Evolutionary conservation across 306 rosid genomes (phyloP), one percentile per base, ranked within the genome.

Genomic region (Begonia peltatifolia): DNA sequence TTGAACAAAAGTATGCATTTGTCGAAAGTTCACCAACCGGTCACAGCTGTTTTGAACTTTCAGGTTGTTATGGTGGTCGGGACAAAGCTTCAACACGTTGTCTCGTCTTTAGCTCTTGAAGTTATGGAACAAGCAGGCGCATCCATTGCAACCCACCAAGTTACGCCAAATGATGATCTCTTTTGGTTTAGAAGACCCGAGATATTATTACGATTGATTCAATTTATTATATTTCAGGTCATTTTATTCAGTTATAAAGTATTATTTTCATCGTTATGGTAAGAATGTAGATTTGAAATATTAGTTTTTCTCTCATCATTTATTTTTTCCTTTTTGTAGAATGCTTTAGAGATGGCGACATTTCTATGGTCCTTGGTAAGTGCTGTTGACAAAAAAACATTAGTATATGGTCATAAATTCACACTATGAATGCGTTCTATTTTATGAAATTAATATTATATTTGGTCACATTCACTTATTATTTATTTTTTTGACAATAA

Each of bases 1-100:
- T 50, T 50, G 18, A 11, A 11, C 10, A 42, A 41, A 59, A 59
- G 15, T 35, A 36, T 14, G 14, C 17, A 14, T 47, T 48, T 23
- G 49, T 47, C 63, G 3, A 14, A 48, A 59, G 9, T 10, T 10
- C n/a, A 44, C 49, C 54, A 47, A 12, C 46, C 38, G 11, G 36
- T 6, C 66, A 71, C 68, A 65, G 64, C 63, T 57, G 52, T 64
- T 56, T 63, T 57, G 52, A 63, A 20, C 55, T 54, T 63, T 59
- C 74, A 90, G 97, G 83, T 90, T 85, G 92, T 83, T 65, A 80
- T 90, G 94, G 57, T 83, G 75, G 81, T 85, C 64, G 97, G 95
- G 59, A 85, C 95, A 71, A 90, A 90, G 56, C 97, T 90, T 68
- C 97, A 85, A 69, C 95, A 90, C 63, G 92, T 90, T 42, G 97